Evolutionary conservation across 2,329 filamentous ascomycete species (phyloP).

Genomic region (Microsporum canis): DNA sequence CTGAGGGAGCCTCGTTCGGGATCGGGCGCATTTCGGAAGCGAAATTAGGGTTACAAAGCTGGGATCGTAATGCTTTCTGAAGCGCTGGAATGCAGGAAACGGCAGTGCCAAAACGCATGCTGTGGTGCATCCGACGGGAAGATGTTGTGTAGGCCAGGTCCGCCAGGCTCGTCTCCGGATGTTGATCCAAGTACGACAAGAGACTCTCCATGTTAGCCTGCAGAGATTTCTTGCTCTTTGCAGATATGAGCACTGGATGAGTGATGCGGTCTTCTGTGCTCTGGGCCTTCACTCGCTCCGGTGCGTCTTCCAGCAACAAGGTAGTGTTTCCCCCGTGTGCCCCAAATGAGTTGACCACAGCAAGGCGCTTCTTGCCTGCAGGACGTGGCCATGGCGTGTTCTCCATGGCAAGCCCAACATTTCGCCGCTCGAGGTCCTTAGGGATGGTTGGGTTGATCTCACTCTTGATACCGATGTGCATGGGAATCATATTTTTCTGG

Average conservation of each 20-base stretch:
- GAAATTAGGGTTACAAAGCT: not conserved
- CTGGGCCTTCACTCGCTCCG: not conserved
- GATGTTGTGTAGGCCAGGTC: conserved; percentile 53
- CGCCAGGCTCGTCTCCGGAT: conserved; percentile 29
- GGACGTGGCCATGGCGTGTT: conserved; percentile 11
- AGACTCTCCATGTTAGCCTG: conserved; percentile 35
- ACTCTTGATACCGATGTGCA: conserved; percentile 14
- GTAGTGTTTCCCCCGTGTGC: conserved; percentile 57
- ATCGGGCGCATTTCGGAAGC: not conserved
- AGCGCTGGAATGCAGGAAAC: not conserved
- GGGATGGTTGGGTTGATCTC: not conserved
- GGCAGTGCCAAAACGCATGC: not conserved
- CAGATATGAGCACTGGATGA: conserved; percentile 46
- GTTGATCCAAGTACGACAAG: conserved; percentile 30
- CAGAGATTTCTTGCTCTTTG: conserved; percentile 39
- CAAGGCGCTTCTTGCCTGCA: conserved; percentile 23
- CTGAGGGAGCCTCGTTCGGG: not conserved
- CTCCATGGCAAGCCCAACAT: conserved; percentile 10
- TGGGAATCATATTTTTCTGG: conserved; percentile 19
- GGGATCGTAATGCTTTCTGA: not conserved
- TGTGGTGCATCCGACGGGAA: conserved; percentile 43
- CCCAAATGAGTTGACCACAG: conserved; percentile 55
- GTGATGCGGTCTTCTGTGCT: conserved; percentile 12
- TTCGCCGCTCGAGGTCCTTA: conserved; percentile 7
- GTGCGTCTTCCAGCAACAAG: conserved; percentile 15